phyloP scores from a whole-genome alignment of 2,329 filamentous ascomycete species.

The Pseudopithomyces chartarum region DNA sequence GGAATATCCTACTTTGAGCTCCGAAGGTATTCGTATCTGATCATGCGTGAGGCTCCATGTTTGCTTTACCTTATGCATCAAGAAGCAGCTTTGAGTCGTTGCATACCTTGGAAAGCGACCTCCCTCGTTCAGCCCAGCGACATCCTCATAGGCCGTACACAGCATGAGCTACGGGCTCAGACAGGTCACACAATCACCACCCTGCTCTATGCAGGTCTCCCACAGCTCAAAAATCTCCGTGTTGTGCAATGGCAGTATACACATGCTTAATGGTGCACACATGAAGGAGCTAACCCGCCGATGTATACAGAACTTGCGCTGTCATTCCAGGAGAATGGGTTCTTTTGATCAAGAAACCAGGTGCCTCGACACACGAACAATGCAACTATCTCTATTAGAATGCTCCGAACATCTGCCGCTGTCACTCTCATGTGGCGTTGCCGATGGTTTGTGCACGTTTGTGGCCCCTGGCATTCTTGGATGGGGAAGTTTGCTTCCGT shows the following conservation, averaged over 20 bases:
- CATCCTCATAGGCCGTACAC: conserved; percentile 8
- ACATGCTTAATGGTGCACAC: not conserved
- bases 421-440: not conserved
- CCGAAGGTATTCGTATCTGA: no score
- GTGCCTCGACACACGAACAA: not conserved
- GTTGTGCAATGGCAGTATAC: not conserved
- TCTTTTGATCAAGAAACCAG: not conserved
- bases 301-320: conserved; percentile 13
- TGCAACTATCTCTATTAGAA: not conserved
- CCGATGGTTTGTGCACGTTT: not conserved
- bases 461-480: not conserved
- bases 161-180: conserved; percentile 14
- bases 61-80: not conserved
- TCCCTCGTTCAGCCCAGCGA: not conserved
- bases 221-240: not conserved
- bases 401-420: not conserved
- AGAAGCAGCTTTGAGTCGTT: not conserved
- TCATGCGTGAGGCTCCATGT: not conserved
- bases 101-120: not conserved
- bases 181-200: conserved; percentile 15
- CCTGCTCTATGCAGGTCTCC: conserved; percentile 8
- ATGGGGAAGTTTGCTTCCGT: not conserved
- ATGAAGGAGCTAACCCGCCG: conserved; percentile 5
- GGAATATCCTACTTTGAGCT: not conserved
- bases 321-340: conserved; percentile 7